Conservation (phyloP, 352 stramenopile species). For the Blastocystis sp. region DNA sequence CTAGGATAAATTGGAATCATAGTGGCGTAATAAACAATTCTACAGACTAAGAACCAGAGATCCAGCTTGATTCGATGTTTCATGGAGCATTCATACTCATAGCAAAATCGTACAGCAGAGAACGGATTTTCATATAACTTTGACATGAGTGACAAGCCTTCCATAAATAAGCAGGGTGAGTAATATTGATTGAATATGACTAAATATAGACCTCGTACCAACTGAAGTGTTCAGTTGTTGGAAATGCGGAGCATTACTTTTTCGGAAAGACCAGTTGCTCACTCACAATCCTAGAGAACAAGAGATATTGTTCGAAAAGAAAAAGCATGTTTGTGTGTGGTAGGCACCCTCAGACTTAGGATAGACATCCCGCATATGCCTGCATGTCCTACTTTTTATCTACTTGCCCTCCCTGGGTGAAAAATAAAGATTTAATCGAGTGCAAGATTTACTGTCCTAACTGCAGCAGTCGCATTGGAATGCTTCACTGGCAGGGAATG, state of each 20-base stretch:
- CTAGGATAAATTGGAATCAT: not conserved
- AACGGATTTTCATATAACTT: not conserved
- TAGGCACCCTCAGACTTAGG: not conserved
- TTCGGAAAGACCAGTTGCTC: constrained; percentile 19
- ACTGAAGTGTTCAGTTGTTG: constrained; percentile 50
- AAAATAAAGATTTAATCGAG: constrained; percentile 26
- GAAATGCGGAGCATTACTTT: constrained; percentile 33
- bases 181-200: not conserved
- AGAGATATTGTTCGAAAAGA: constrained; percentile 46
- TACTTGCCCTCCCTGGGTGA: constrained; percentile 23
- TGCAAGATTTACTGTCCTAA: constrained; percentile 59
- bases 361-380: constrained; percentile 15
- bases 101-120: not conserved
- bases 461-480: constrained; percentile 33
- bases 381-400: constrained; percentile 57
- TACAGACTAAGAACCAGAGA: too few species aligned
- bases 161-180: not conserved
- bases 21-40: not conserved
- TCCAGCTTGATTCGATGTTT: too few species aligned
- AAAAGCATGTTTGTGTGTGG: not conserved
- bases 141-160: not conserved
- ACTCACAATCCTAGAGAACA: constrained; percentile 6
- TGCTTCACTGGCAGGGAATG: constrained; percentile 44
- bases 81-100: too few species aligned
- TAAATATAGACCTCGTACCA: constrained; percentile 21